phyloP scores from a whole-genome alignment of 805 yeast species.

The Yarrowia keelungensis region DNA sequence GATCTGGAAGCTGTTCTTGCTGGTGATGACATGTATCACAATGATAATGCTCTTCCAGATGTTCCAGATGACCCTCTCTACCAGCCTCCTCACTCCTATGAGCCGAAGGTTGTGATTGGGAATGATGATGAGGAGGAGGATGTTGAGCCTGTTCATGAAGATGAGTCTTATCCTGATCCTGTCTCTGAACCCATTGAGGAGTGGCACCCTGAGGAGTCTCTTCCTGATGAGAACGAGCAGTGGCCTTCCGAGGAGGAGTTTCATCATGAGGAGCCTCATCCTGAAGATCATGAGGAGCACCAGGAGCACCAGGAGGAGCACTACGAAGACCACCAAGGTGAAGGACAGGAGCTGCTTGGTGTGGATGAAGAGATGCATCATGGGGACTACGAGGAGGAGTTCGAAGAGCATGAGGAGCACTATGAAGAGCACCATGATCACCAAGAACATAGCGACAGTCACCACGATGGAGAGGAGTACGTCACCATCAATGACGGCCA shows the following conservation, averaged over 20 bases:
- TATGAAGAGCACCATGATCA: not conserved
- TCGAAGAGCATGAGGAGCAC: not conserved
- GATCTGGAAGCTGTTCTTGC: not conserved
- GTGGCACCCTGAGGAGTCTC: constrained; percentile 2
- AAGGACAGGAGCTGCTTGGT: not conserved
- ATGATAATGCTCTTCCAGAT: not conserved
- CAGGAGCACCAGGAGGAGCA: not conserved
- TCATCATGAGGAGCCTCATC: not conserved
- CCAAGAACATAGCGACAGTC: constrained; percentile 2
- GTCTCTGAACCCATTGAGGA: not conserved
- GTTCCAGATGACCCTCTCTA: not conserved
- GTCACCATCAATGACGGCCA: not conserved
- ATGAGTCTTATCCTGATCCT: not conserved
- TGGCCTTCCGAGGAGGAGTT: not conserved
- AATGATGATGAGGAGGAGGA: not conserved
- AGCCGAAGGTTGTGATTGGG: constrained; percentile 7
- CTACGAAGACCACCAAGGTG: not conserved
- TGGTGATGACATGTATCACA: constrained; percentile 1
- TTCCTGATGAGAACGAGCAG: not conserved
- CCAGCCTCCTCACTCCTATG: constrained; percentile 15
- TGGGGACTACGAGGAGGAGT: not conserved
- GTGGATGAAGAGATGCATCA: not conserved
- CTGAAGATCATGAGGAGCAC: not conserved
- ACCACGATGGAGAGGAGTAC: constrained; percentile 2
- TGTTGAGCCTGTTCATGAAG: not conserved